Percentiles rank a stretch among this genome's conserved stretches.
These are phyloP conservation scores for Arabidopsis hybrid DNA, from an alignment of 441 rosid genomes.

Conservation along the genomic window DNA sequence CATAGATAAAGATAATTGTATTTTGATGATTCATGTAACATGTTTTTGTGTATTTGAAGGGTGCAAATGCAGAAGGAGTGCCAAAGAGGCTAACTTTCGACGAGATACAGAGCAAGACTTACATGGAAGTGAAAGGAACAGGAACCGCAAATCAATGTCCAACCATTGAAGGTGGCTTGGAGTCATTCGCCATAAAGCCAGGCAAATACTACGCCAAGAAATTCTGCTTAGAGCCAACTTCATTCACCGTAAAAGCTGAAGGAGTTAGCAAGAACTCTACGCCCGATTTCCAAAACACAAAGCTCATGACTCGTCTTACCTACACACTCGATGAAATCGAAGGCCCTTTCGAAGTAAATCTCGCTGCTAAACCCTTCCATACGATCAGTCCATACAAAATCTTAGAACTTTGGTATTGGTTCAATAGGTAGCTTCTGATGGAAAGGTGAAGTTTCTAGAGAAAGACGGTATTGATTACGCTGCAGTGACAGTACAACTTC, in stretches of 20 bases:
- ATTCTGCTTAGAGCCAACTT: constrained; percentile 82
- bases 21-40: background rate
- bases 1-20: background rate
- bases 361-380: background rate
- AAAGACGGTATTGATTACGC: constrained; percentile 90
- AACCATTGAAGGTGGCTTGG: constrained; percentile 71
- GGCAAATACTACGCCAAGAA: constrained; percentile 87
- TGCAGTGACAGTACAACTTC: constrained; percentile 85
- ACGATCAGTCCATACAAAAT: background rate
- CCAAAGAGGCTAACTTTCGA: constrained; percentile 86
- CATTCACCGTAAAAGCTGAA: constrained; percentile 89
- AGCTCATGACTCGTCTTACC: constrained; percentile 93
- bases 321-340: constrained; percentile 94
- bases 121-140: constrained; percentile 85
- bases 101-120: constrained; percentile 89
- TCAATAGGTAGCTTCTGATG: constrained; percentile 58
- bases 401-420: background rate
- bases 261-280: constrained; percentile 72
- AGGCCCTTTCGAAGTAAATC: constrained; percentile 71
- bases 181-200: constrained; percentile 69
- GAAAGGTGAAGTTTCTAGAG: constrained; percentile 69
- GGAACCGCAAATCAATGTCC: constrained; percentile 96
- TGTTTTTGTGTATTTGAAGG: constrained; percentile 43
- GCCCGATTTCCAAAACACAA: constrained; percentile 79
- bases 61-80: constrained; percentile 79